A percentile compares a stretch with the other conserved stretches of the same genome.
phyloP scores from a whole-genome alignment of 225 moss, liverwort and hornwort genomes.

The Thuidium tamariscinum region DNA sequence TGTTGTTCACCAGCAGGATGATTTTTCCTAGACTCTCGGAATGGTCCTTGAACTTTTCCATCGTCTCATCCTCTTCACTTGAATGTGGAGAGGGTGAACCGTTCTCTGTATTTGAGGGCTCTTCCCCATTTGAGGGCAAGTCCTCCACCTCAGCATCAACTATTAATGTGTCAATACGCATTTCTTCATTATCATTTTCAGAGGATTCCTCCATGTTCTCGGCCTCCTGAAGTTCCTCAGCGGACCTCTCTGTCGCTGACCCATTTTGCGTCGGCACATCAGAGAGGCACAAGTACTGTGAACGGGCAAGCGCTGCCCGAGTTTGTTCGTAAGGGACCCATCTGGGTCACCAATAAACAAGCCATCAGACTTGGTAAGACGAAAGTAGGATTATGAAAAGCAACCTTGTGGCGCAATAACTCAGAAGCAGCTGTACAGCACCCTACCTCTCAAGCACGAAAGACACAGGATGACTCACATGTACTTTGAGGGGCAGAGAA shows the following conservation, averaged over 20 bases:
- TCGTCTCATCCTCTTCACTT: background rate
- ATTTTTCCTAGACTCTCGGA: conserved; percentile 18
- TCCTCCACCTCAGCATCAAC: conserved; percentile 5
- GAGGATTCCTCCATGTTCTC: background rate
- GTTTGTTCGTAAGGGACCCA: conserved; percentile 41
- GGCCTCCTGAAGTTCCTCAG: background rate
- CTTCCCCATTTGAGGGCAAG: background rate
- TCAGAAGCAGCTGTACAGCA: background rate
- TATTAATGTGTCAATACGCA: conserved; percentile 8
- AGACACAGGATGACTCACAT: conserved; percentile 32
- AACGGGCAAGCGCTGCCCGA: conserved; percentile 11
- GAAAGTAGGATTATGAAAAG: background rate
- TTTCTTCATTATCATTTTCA: conserved; percentile 22
- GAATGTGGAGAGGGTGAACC: background rate
- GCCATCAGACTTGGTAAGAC: background rate
- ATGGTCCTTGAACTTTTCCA: background rate
- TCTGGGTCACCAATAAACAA: conserved; percentile 10
- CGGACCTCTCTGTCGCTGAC: background rate
- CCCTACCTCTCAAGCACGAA: background rate
- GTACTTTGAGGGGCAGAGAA: conserved; percentile 76
- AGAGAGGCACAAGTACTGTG: conserved; percentile 31
- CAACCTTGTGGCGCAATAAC: background rate
- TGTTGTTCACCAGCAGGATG: conserved; percentile 28
- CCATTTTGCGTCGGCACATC: conserved; percentile 10
- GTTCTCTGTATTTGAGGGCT: background rate